Percentiles rank a stretch among this genome's conserved stretches.
phyloP scores from a whole-genome alignment of 1,139 yeast genomes.

The Keqinozyma sinolaborantium region DNA sequence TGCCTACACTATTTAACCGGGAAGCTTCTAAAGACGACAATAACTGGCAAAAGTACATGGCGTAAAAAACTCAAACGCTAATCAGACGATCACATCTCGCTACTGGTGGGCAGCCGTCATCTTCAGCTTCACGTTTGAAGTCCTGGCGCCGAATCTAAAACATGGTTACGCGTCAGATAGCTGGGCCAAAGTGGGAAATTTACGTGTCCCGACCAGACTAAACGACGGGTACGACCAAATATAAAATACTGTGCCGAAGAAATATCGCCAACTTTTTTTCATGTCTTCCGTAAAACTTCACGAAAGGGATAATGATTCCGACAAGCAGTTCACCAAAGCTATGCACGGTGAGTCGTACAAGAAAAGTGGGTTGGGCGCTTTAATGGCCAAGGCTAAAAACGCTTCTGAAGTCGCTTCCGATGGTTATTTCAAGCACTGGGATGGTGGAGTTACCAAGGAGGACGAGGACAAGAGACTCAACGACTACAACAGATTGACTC shows the following conservation, averaged over 20 bases:
- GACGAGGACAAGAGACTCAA: conserved; percentile 74
- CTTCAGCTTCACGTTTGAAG: too few relatives aligned
- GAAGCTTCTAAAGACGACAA: too few relatives aligned
- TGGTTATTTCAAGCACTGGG: conserved; percentile 97
- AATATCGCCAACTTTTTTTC: background rate
- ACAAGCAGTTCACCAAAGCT: conserved; percentile 72
- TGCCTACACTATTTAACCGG: too few relatives aligned
- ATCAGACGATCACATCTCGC: too few relatives aligned
- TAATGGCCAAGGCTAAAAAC: conserved; percentile 66
- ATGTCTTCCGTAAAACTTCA: conserved; percentile 17
- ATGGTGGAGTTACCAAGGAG: conserved; percentile 73
- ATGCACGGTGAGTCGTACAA: conserved; percentile 76
- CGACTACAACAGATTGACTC: conserved; percentile 88
- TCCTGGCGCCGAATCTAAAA: too few relatives aligned
- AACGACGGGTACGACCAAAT: conserved; percentile 11
- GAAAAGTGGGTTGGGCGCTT: conserved; percentile 71
- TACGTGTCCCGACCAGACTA: conserved; percentile 3
- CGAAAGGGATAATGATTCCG: conserved; percentile 43
- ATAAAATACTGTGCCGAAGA: background rate
- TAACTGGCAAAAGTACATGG: too few relatives aligned
- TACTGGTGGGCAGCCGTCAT: too few relatives aligned
- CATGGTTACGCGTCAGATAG: too few relatives aligned
- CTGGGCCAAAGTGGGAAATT: too few relatives aligned
- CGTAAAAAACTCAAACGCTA: too few relatives aligned
- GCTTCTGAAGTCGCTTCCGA: conserved; percentile 84